Evolutionary conservation across 176 grass and related monocot genomes (phyloP).

Genomic region (Zea luxurians): DNA sequence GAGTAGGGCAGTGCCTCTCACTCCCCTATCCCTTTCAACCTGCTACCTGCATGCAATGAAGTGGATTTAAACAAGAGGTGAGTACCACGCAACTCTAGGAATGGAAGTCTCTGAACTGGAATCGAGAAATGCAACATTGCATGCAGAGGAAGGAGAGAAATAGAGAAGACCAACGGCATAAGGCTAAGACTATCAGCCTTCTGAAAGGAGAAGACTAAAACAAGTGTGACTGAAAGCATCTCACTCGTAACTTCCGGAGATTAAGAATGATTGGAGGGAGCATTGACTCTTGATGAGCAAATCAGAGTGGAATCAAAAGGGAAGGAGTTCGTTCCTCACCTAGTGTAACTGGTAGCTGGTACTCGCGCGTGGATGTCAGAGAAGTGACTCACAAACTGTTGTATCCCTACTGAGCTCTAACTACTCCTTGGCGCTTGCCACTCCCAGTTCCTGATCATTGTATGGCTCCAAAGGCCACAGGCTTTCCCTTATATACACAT

Average conservation of each 20-base stretch:
- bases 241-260: background rate
- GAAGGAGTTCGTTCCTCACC: slow-evolving; percentile 43
- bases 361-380: slow-evolving; percentile 47
- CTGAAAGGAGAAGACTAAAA: slow-evolving; percentile 14
- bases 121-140: background rate
- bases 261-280: slow-evolving; percentile 46
- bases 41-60: slow-evolving; percentile 12
- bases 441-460: slow-evolving; percentile 50
- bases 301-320: slow-evolving; percentile 11
- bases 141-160: background rate
- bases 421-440: slow-evolving; percentile 15
- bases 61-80: slow-evolving; percentile 1
- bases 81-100: slow-evolving; percentile 11
- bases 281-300: slow-evolving; percentile 37
- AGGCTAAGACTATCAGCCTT: slow-evolving; percentile 13
- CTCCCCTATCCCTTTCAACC: slow-evolving; percentile 19
- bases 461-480: slow-evolving; percentile 53
- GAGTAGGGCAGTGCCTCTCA: background rate
- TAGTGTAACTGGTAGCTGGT: slow-evolving; percentile 9
- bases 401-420: slow-evolving; percentile 38
- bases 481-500: slow-evolving; percentile 58
- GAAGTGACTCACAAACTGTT: slow-evolving; percentile 46
- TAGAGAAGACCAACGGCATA: background rate
- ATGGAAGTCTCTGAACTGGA: background rate
- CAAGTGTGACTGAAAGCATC: background rate